These are phyloP conservation scores for Puccinia sorghi DNA, from an alignment of 1,284 basidiomycete genomes.

Conservation along the genomic window DNA sequence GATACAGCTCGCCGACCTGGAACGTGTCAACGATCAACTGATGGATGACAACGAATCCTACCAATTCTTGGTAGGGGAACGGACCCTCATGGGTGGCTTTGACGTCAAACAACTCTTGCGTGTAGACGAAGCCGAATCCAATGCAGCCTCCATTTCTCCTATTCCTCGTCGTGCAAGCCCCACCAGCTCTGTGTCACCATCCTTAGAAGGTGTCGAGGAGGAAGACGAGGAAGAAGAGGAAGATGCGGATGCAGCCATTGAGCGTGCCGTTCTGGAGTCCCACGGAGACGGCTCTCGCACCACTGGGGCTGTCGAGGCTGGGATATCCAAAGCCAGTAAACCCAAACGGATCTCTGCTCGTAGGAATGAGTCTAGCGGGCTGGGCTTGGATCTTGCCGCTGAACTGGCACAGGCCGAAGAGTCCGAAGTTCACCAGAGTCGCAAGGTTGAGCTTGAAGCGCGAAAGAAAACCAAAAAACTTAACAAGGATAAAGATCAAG, in stretches of 20 bases:
- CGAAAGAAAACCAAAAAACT: conserved; percentile 53
- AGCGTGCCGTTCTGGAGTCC: conserved; percentile 41
- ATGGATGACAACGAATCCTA: conserved; percentile 89
- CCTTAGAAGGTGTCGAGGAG: conserved; percentile 35
- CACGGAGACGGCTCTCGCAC: conserved; percentile 44
- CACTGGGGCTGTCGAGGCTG: conserved; percentile 48
- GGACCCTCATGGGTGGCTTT: conserved; percentile 73
- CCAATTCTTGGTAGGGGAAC: conserved; percentile 83
- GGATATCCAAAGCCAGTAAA: conserved; percentile 31
- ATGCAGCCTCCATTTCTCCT: background rate
- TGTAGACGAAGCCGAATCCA: conserved; percentile 58
- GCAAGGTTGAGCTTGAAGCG: conserved; percentile 46
- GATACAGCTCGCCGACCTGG: conserved; percentile 30
- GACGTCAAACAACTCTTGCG: conserved; percentile 59
- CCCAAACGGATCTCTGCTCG: conserved; percentile 70
- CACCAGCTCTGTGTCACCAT: conserved; percentile 19
- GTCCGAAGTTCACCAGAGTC: conserved; percentile 67
- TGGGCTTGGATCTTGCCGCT: conserved; percentile 82
- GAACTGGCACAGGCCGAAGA: conserved; percentile 85
- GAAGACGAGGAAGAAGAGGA: conserved; percentile 58
- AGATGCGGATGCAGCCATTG: conserved; percentile 35
- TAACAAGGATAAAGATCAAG: conserved; percentile 55
- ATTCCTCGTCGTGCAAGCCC: conserved; percentile 9
- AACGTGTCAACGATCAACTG: conserved; percentile 53
- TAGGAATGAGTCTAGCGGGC: conserved; percentile 75